A percentile compares a stretch with the other conserved stretches of the same genome.
These are phyloP conservation scores for Dentipellis fragilis DNA, from an alignment of 768 basidiomycete species.

Conservation along the genomic window DNA sequence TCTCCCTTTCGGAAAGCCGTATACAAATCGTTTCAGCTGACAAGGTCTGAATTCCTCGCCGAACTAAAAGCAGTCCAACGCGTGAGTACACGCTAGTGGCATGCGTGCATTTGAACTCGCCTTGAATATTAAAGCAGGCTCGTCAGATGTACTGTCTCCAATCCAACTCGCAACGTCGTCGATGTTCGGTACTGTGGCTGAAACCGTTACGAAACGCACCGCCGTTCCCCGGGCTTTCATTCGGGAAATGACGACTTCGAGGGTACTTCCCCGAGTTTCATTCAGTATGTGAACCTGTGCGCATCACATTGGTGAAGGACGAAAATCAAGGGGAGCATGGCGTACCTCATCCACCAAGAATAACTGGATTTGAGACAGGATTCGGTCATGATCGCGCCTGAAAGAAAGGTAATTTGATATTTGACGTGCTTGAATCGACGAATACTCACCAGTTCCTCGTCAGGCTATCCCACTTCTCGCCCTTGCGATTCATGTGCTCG, in stretches of 20 bases:
- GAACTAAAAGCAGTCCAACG: slow-evolving; percentile 42
- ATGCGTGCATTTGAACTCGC: slow-evolving; percentile 26
- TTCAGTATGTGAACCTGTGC: slow-evolving; percentile 83
- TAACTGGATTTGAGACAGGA: slow-evolving; percentile 62
- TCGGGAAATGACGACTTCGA: slow-evolving; percentile 91
- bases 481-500: slow-evolving; percentile 31
- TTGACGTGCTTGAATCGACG: not conserved
- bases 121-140: slow-evolving; percentile 57
- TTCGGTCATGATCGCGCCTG: slow-evolving; percentile 50
- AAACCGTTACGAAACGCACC: slow-evolving; percentile 82
- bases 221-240: slow-evolving; percentile 70
- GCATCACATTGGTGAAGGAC: not conserved
- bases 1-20: slow-evolving; percentile 53
- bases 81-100: not conserved
- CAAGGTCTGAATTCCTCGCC: slow-evolving; percentile 90
- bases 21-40: slow-evolving; percentile 60
- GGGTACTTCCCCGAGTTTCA: slow-evolving; percentile 80
- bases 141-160: slow-evolving; percentile 30
- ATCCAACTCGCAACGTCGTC: slow-evolving; percentile 88
- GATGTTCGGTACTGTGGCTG: slow-evolving; percentile 92
- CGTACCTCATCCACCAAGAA: slow-evolving; percentile 88
- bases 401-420: not conserved
- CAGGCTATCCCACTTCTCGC: slow-evolving; percentile 94
- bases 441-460: slow-evolving; percentile 67
- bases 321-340: not conserved